Base-by-base conservation (phyloP, 2,329 filamentous ascomycete genomes). In the Fusarium pseudonygamai region DNA sequence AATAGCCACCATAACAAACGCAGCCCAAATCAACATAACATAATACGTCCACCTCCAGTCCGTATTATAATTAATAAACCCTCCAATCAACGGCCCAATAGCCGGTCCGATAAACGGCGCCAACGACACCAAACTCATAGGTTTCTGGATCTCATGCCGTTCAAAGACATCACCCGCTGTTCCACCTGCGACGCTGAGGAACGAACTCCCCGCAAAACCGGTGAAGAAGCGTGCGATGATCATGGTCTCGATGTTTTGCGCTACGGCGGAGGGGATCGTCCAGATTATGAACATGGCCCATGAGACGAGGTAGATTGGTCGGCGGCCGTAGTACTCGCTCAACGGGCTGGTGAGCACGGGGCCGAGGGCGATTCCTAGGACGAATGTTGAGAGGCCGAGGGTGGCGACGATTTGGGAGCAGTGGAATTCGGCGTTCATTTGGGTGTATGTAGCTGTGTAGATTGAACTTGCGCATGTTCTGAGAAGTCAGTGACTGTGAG, bases 401-500 rank as follows among this genome's bases (percentile, higher is more conserved):
- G 73, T 72, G 1, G 65, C 60, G 20, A 67, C 42, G 8, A 74
- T 52, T 0, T 45, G 61, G 3, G 75, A 70, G 11, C 26, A 56
- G 26, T 64, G 37, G 52, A 77, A 71, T 7, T 75, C 75, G 3
- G 55, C 50, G 26, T 67, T 67, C 46, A 77, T 72, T 32, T 77
- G 73, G 0, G 49, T 39, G 16, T 77, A 77, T 0, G 75, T 77
- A 5, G 75, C 36, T 5, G 75, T 75, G 82, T 97, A 97, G 75
- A 96, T 89, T 8, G 93, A 95, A 40, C 92, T 94, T 3, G 92
- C 89, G 79, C 93, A 94, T 18, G 93, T 96, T 62, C 92, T 93
- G 18, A 1, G 18, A 0, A 24, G 7, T 69, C 1, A 69, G 66
- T n/a, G 22, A 16, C 1, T n/a, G 6, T 12, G 10, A 4, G 9